These are phyloP conservation scores for Knoxdaviesia capensis DNA, from an alignment of 2,329 filamentous ascomycete species.

Conservation along the genomic window DNA sequence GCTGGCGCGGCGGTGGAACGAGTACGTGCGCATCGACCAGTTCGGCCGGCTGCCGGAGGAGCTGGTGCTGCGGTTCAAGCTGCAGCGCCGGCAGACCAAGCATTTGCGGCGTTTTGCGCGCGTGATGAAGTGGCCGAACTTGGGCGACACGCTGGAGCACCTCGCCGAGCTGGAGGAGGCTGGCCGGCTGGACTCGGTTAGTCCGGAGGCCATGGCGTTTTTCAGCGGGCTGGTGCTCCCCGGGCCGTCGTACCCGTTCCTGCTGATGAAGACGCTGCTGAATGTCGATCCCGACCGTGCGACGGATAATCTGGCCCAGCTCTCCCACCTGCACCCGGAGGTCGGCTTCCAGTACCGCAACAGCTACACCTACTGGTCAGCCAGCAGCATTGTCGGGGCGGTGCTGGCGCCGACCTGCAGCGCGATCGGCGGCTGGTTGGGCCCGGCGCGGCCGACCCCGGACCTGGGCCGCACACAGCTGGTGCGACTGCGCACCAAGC, in stretches of 20 bases:
- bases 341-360: constrained; percentile 58
- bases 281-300: constrained; percentile 53
- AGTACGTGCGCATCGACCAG: constrained; percentile 46
- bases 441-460: constrained; percentile 45
- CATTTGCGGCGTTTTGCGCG: constrained; percentile 48
- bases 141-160: constrained; percentile 39
- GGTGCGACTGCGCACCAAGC: constrained; percentile 42
- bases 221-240: constrained; percentile 57
- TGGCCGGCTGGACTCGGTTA: constrained; percentile 35
- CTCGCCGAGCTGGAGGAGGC: constrained; percentile 40
- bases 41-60: constrained; percentile 20
- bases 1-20: constrained; percentile 52
- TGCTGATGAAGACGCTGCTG: constrained; percentile 61
- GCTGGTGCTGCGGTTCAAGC: not conserved
- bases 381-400: constrained; percentile 52
- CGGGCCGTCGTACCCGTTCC: constrained; percentile 47
- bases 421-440: constrained; percentile 54
- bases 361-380: constrained; percentile 60
- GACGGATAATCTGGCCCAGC: constrained; percentile 41
- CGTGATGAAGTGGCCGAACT: constrained; percentile 61
- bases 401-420: constrained; percentile 54
- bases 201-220: constrained; percentile 57
- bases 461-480: constrained; percentile 52
- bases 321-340: constrained; percentile 47
- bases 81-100: constrained; percentile 31